Percentiles rank a stretch among this genome's conserved stretches.
phyloP scores from a whole-genome alignment of 345 rosid genomes.

The Pistacia atlantica region DNA sequence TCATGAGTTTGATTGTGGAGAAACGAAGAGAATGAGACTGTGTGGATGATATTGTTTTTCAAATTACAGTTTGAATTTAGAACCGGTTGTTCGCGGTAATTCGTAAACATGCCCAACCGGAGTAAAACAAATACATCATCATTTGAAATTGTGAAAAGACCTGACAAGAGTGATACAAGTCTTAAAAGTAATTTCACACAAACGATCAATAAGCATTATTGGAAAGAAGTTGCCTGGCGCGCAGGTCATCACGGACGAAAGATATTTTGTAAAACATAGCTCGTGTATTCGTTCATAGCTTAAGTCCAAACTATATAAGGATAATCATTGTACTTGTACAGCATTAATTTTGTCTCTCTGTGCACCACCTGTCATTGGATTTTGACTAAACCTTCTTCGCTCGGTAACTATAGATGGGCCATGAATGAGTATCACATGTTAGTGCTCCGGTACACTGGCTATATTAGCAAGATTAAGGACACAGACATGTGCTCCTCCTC shows the following conservation, averaged over 20 bases:
- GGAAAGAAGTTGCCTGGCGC: not conserved
- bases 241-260: not conserved
- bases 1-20: constrained; percentile 14
- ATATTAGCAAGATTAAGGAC: not conserved
- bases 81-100: not conserved
- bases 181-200: no score
- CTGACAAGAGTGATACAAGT: no score
- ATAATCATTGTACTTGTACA: not conserved
- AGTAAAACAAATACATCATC: not conserved
- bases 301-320: not conserved
- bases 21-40: not conserved
- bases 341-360: not conserved
- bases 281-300: not conserved
- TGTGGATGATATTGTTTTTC: not conserved
- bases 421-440: not conserved
- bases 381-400: not conserved
- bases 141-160: not conserved
- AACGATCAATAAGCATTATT: no score
- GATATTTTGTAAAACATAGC: not conserved
- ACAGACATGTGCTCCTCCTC: not conserved
- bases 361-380: not conserved
- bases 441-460: not conserved
- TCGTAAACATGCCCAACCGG: no score
- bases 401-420: not conserved
- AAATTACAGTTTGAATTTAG: not conserved